These are phyloP conservation scores for Gracilariopsis chorda DNA, from an alignment of 23 red algal species.

Conservation along the genomic window DNA sequence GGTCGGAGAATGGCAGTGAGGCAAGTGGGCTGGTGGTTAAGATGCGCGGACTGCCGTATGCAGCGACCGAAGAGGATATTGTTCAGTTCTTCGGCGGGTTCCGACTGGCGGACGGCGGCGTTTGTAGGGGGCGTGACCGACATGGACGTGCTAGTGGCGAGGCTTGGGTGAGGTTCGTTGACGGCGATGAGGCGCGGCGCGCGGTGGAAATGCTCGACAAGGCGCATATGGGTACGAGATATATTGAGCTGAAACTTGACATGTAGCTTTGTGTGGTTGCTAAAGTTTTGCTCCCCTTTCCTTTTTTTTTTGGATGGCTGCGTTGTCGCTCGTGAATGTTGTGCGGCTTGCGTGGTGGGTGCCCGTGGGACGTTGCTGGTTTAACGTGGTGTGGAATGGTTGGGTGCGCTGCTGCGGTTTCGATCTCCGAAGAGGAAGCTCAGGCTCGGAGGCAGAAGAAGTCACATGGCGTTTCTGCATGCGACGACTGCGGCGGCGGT, in stretches of 20 bases:
- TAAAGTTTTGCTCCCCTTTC: too few relatives aligned
- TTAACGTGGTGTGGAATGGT: too few relatives aligned
- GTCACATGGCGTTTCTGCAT: neutral
- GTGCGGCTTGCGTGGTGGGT: too few relatives aligned
- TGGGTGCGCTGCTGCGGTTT: too few relatives aligned
- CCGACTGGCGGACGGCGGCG: constrained; percentile 11
- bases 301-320: too few relatives aligned
- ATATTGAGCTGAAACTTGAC: constrained; percentile 62
- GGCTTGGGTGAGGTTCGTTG: constrained; percentile 32
- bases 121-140: constrained; percentile 34
- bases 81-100: constrained; percentile 66
- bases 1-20: neutral
- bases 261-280: too few relatives aligned
- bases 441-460: neutral
- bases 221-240: constrained; percentile 48
- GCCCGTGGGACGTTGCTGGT: too few relatives aligned
- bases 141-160: constrained; percentile 60
- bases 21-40: constrained; percentile 50
- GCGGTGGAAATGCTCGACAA: constrained; percentile 40
- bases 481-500: neutral
- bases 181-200: neutral
- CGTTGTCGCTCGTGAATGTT: too few relatives aligned
- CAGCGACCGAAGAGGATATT: constrained; percentile 79
- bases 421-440: too few relatives aligned
- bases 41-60: constrained; percentile 87